These are phyloP conservation scores for Carex arenaria DNA, from an alignment of 202 grass and related monocot species.

Conservation along the genomic window DNA sequence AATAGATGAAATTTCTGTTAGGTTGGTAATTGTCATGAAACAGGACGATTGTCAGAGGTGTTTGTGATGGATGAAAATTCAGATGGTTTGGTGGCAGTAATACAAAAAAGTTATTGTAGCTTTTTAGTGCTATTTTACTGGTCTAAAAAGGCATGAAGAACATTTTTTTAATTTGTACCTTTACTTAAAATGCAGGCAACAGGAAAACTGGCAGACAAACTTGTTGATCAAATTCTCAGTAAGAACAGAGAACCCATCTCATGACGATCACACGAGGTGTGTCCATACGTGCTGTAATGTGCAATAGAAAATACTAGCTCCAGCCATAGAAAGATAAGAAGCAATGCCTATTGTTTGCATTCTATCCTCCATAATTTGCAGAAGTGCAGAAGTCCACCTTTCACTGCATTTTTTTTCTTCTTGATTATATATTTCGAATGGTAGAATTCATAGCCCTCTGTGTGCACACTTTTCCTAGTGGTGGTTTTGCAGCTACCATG, in stretches of 20 bases:
- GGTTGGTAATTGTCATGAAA: neutral
- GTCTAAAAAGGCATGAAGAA: neutral
- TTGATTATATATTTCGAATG: slow-evolving; percentile 3
- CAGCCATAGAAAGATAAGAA: neutral
- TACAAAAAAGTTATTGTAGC: neutral
- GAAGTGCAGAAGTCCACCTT: neutral
- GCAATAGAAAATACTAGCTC: neutral
- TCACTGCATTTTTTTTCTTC: neutral
- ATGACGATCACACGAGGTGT: neutral
- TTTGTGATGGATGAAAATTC: neutral
- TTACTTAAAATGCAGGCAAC: slow-evolving; percentile 54
- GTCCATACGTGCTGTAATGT: neutral
- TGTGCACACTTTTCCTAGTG: neutral
- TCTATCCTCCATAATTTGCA: slow-evolving; percentile 2
- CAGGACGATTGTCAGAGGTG: neutral
- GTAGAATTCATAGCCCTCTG: neutral
- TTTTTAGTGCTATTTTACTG: slow-evolving; percentile 4
- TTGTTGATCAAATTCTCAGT: slow-evolving; percentile 56
- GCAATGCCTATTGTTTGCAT: neutral
- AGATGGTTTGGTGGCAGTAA: neutral
- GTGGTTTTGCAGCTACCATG: neutral
- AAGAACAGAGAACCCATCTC: slow-evolving; percentile 25
- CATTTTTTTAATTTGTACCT: neutral
- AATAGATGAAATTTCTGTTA: too few relatives aligned
- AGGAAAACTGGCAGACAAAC: slow-evolving; percentile 54